Base-by-base conservation (phyloP, 192 early-diverging fungal species). In the Coemansia asiatica region DNA sequence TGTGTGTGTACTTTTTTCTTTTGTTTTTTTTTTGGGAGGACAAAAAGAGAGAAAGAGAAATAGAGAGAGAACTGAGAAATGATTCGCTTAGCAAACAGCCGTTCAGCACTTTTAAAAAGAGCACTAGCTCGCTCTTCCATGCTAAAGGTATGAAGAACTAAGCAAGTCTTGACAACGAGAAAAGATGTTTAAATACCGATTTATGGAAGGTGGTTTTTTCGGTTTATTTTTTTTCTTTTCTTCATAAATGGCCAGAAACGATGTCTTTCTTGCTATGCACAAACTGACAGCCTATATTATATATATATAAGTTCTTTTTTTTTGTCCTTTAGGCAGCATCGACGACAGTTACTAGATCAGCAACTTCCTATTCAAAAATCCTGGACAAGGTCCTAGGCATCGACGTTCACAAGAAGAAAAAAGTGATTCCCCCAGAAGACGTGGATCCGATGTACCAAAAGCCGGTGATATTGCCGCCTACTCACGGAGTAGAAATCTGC, bases 401-500 rank as follows among this genome's bases (percentile, higher is more conserved):
- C 29, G 50, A 81, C 47, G 67, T 75, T 29, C 70, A 61, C 62
- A 40, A 69, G 19, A 69, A 67, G 56, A 53, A 49, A 21, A 58
- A 75, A 31, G 56, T 69, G 22, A 28, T 68, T 18, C 49, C 59
- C 23, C 29, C 33, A 6, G 51, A 63, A 21, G 66, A 67, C 21
- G 53, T 58, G 2, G 71, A 79, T 46, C 51, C 72, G 38, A 63
- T 79, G 35, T 70, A 64, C 35, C 16, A 67, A 28, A 54, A 69
- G 40, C 51, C 66, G 19, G 47, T 47, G 18, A 69, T 65, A 2
- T 54, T 87, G 56, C 66, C 72, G 35, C 61, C 86, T n/a, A 87
- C 87, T 7, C 86, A 92, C 74, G 82, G 85, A 60, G 79, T 89
- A 61, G 85, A 88, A 5, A 85, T 89, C 23, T 92, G 87, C 68